Percentiles rank a stretch among this genome's conserved stretches.
These are phyloP conservation scores for Trichoderma sp. DNA, from an alignment of 2,329 filamentous ascomycete species.

Conservation along the genomic window DNA sequence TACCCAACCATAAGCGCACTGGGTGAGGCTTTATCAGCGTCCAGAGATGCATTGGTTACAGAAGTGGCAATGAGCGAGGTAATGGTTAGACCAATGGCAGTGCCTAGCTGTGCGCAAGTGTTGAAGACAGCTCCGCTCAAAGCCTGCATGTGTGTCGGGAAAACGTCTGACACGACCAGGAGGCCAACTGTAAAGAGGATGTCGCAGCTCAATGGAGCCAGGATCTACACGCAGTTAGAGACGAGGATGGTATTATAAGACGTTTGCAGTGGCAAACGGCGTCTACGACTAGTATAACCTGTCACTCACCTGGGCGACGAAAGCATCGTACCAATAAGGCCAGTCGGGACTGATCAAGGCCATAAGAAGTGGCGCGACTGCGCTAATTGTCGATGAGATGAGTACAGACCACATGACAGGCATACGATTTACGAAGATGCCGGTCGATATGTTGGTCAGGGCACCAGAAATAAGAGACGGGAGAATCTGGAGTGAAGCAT, in stretches of 20 bases:
- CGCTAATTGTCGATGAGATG: slow-evolving; percentile 40
- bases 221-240: slow-evolving; percentile 23
- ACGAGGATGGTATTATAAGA: neutral
- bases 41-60: slow-evolving; percentile 34
- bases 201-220: slow-evolving; percentile 42
- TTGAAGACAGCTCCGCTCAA: slow-evolving; percentile 62
- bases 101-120: slow-evolving; percentile 54
- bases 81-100: slow-evolving; percentile 45
- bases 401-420: slow-evolving; percentile 40
- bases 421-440: slow-evolving; percentile 44
- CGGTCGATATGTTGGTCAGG: slow-evolving; percentile 42
- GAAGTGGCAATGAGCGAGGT: slow-evolving; percentile 43
- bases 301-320: slow-evolving; percentile 35
- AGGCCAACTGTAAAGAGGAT: slow-evolving; percentile 55
- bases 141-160: slow-evolving; percentile 54
- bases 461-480: slow-evolving; percentile 44
- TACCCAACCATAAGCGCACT: slow-evolving; percentile 47
- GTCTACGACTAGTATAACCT: neutral
- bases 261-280: neutral
- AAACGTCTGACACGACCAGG: slow-evolving; percentile 52
- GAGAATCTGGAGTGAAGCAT: slow-evolving; percentile 45
- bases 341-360: slow-evolving; percentile 46
- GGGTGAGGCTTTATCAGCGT: slow-evolving; percentile 25
- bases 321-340: slow-evolving; percentile 51
- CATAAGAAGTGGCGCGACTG: slow-evolving; percentile 52